Evolutionary conservation across 2,329 filamentous ascomycete species (phyloP).

Genomic region (Xylaria sp.): DNA sequence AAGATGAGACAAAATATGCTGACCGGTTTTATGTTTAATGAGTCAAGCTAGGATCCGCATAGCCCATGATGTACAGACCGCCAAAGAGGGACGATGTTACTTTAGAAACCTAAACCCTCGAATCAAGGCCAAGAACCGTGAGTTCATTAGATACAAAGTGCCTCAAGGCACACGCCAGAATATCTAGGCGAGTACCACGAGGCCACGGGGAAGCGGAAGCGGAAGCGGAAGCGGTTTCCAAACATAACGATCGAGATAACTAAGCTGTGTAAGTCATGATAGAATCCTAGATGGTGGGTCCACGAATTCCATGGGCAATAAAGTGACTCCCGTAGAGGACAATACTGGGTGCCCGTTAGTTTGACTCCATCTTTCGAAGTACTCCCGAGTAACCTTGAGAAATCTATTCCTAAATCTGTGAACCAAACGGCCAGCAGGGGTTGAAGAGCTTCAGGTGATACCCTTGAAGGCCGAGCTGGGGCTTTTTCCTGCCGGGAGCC

Average conservation of each 20-base stretch:
- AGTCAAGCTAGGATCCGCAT: slow-evolving; percentile 42
- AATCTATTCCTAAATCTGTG: slow-evolving; percentile 38
- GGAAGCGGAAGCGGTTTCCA: slow-evolving; percentile 34
- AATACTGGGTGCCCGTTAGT: slow-evolving; percentile 36
- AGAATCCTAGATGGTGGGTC: slow-evolving; percentile 43
- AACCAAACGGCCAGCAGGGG: slow-evolving; percentile 39
- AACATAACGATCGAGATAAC: slow-evolving; percentile 39
- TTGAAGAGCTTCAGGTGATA: slow-evolving; percentile 37
- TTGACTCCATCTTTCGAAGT: slow-evolving; percentile 40
- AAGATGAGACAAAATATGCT: slow-evolving; percentile 38
- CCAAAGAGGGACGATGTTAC: slow-evolving; percentile 39
- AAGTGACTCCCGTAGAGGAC: slow-evolving; percentile 36
- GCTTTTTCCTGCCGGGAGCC: slow-evolving; percentile 35
- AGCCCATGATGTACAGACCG: slow-evolving; percentile 31
- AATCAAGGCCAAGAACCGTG: slow-evolving; percentile 37
- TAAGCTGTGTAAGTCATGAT: slow-evolving; percentile 35
- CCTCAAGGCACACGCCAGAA: slow-evolving; percentile 41
- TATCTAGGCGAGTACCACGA: slow-evolving; percentile 36
- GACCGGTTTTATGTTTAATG: slow-evolving; percentile 38
- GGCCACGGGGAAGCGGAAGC: slow-evolving; percentile 37
- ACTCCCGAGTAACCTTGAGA: slow-evolving; percentile 39
- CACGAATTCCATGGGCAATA: slow-evolving; percentile 32
- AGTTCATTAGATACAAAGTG: slow-evolving; percentile 36
- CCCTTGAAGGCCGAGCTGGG: slow-evolving; percentile 41
- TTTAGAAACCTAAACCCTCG: slow-evolving; percentile 38